Conservation (phyloP, 192 early-diverging fungal species). For the Podila verticillata region DNA sequence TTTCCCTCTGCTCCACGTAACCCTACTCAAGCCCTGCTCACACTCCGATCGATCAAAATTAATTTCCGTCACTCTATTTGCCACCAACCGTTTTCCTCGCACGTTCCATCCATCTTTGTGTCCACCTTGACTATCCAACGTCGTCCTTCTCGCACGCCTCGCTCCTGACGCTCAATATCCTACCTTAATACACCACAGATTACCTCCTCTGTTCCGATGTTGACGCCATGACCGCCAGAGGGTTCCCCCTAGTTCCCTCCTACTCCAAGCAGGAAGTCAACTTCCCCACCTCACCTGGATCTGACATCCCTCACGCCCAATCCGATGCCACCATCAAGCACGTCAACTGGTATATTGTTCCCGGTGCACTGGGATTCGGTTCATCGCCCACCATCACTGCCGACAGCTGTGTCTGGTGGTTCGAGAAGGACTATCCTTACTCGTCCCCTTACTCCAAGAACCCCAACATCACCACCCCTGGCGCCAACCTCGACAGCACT, state of each 20-base stretch:
- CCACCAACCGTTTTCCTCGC: neutral
- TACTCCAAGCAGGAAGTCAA: slow-evolving; percentile 24
- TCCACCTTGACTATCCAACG: neutral
- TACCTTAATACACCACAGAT: slow-evolving; percentile 21
- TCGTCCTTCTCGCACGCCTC: neutral
- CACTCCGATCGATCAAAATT: no score
- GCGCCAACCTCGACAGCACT: slow-evolving; percentile 44
- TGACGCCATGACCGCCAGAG: slow-evolving; percentile 48
- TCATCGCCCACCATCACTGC: slow-evolving; percentile 31
- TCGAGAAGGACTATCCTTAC: slow-evolving; percentile 50
- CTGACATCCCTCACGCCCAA: slow-evolving; percentile 48
- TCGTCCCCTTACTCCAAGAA: slow-evolving; percentile 35
- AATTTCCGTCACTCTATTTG: neutral
- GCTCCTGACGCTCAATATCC: no score
- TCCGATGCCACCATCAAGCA: slow-evolving; percentile 33
- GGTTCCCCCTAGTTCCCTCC: slow-evolving; percentile 29
- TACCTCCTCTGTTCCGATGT: slow-evolving; percentile 62
- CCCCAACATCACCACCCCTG: slow-evolving; percentile 36
- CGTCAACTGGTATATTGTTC: slow-evolving; percentile 52
- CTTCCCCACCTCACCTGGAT: slow-evolving; percentile 44
- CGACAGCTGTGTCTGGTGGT: slow-evolving; percentile 56
- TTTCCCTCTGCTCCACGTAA: no score
- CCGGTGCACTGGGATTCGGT: slow-evolving; percentile 25
- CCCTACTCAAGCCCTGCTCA: no score
- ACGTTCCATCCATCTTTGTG: neutral